phyloP scores from a whole-genome alignment of 2,329 filamentous ascomycete species.

The Stemphylium vesicarium region DNA sequence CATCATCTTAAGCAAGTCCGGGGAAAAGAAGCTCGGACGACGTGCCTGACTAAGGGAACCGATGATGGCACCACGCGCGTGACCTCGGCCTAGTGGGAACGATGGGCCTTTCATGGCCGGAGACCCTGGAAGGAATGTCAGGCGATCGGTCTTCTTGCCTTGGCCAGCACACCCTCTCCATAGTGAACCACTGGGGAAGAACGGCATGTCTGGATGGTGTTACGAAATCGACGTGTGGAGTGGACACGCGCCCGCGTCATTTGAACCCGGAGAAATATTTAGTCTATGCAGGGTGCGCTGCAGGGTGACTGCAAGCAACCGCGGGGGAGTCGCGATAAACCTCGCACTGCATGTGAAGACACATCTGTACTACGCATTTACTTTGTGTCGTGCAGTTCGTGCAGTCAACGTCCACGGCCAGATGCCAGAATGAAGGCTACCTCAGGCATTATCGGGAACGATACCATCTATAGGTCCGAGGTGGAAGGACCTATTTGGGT shows the following conservation, averaged over 20 bases:
- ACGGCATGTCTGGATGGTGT: constrained; percentile 17
- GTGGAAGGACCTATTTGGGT: background rate
- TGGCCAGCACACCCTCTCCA: constrained; percentile 3
- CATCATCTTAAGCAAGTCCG: constrained; percentile 30
- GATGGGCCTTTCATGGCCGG: constrained; percentile 2
- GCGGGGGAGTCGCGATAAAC: background rate
- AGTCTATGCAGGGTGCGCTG: background rate
- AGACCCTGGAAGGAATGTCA: constrained; percentile 23
- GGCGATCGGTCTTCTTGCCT: constrained; percentile 30
- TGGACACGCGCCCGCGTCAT: constrained; percentile 28
- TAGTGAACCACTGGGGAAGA: constrained; percentile 16
- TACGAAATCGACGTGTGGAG: constrained; percentile 14
- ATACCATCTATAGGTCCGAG: too few relatives aligned
- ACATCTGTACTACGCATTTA: background rate
- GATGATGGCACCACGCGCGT: constrained; percentile 28
- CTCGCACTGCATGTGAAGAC: constrained; percentile 3
- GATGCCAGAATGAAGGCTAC: background rate
- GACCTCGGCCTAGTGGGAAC: constrained; percentile 28
- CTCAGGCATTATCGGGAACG: background rate
- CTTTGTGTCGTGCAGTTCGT: background rate
- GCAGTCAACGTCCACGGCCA: background rate
- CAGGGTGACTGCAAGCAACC: constrained; percentile 5
- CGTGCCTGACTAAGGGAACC: constrained; percentile 13
- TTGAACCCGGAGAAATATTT: background rate
- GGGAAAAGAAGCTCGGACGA: constrained; percentile 30